Percentiles rank a stretch among this genome's conserved stretches.
These are phyloP conservation scores for Pseudocohnilembus persalinus DNA, from an alignment of 169 alveolate genomes.

Conservation along the genomic window DNA sequence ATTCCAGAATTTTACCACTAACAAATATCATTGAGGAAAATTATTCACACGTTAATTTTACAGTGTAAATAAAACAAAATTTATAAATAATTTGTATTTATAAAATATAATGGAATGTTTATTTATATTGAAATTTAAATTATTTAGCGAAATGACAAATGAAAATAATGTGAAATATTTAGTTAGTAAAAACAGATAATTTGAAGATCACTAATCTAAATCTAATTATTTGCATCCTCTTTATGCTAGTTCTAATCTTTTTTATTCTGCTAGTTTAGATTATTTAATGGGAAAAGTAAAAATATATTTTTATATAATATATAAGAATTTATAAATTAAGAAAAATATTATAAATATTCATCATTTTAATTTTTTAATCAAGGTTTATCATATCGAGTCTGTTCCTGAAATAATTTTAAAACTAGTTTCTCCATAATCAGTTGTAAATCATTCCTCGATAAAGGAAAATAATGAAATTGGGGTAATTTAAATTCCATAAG, in stretches of 20 bases:
- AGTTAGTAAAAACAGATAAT: not conserved
- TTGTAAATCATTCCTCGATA: not conserved
- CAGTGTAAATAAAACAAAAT: not conserved
- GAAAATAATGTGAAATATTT: slow-evolving; percentile 19
- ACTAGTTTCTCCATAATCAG: slow-evolving; percentile 4
- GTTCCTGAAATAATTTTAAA: not conserved
- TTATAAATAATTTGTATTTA: not conserved
- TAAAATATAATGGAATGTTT: not conserved
- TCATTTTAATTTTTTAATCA: too few relatives aligned
- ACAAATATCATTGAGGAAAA: slow-evolving; percentile 16
- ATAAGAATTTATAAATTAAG: not conserved
- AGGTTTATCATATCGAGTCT: not conserved
- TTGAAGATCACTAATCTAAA: not conserved
- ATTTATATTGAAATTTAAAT: not conserved
- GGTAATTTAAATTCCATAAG: not conserved
- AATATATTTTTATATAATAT: not conserved
- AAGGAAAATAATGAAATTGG: slow-evolving; percentile 8
- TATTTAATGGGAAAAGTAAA: slow-evolving; percentile 16
- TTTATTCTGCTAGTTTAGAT: not conserved
- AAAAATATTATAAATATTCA: not conserved
- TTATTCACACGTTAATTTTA: not conserved
- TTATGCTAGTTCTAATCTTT: slow-evolving; percentile 10
- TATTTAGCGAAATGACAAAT: not conserved
- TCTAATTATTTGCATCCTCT: slow-evolving; percentile 4
- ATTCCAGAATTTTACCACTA: slow-evolving; percentile 9